Evolutionary conservation across 768 basidiomycete genomes (phyloP).

Genomic region (Phylloporus sp.): DNA sequence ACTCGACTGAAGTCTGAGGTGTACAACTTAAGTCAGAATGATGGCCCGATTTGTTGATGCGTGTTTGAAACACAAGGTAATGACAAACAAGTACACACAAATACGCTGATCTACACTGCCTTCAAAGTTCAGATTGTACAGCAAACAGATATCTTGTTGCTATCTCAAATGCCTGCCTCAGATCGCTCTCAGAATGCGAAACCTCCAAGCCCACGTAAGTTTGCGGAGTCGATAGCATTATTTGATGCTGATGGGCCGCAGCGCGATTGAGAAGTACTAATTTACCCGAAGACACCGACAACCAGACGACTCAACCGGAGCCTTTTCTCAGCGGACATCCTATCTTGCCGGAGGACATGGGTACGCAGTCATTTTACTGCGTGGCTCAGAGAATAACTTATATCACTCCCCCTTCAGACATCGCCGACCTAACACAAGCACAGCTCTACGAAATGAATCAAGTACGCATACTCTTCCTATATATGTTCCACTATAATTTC

Average conservation of each 20-base stretch:
- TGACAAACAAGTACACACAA: not conserved
- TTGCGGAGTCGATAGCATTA: not conserved
- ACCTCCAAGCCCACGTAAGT: conserved; percentile 28
- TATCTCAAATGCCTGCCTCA: conserved; percentile 9
- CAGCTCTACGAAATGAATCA: conserved; percentile 42
- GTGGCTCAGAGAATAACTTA: not conserved
- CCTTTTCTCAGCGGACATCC: conserved; percentile 28
- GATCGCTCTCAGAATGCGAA: not conserved
- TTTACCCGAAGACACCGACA: conserved; percentile 18
- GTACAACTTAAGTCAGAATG: not conserved
- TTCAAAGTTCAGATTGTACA: not conserved
- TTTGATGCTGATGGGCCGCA: conserved; percentile 1
- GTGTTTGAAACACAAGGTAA: not conserved
- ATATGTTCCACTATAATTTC: not conserved
- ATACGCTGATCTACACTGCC: not conserved
- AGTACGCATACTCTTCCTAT: conserved; percentile 17
- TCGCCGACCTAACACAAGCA: conserved; percentile 29
- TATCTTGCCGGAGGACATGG: conserved; percentile 30
- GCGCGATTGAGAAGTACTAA: conserved; percentile 26
- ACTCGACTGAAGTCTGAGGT: too few relatives aligned
- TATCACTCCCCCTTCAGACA: conserved; percentile 24
- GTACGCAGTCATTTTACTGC: conserved; percentile 8
- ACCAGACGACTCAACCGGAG: conserved; percentile 3
- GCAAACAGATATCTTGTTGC: not conserved
- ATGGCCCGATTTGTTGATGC: not conserved